A percentile compares a stretch with the other conserved stretches of the same genome.
These are phyloP conservation scores for Pichia occidentalis DNA, from an alignment of 805 yeast genomes.

Conservation along the genomic window DNA sequence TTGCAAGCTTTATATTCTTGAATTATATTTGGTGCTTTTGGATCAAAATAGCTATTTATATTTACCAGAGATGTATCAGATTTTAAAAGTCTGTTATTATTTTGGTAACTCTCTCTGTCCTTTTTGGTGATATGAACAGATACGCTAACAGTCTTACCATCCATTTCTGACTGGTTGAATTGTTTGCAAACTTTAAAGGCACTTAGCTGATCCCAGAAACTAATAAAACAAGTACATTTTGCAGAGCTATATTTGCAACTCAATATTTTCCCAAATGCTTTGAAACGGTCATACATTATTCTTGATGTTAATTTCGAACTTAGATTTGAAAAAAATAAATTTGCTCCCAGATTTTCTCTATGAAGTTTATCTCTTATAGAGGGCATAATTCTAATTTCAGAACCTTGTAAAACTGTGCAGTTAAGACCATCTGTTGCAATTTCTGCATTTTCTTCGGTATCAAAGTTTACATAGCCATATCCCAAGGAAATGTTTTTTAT, in stretches of 20 bases:
- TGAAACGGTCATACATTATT: constrained; percentile 25
- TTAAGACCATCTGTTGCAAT: constrained; percentile 53
- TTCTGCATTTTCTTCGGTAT: constrained; percentile 43
- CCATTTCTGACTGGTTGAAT: constrained; percentile 20
- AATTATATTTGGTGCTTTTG: background rate
- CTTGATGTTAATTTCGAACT: constrained; percentile 31
- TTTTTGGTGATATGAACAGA: constrained; percentile 27
- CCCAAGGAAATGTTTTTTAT: constrained; percentile 53
- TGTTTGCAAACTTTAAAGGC: constrained; percentile 32
- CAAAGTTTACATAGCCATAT: constrained; percentile 67
- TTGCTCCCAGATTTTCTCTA: constrained; percentile 41
- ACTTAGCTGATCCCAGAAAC: constrained; percentile 33
- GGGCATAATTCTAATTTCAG: constrained; percentile 51
- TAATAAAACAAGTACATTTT: constrained; percentile 33
- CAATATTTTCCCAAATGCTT: constrained; percentile 23
- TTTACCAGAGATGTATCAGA: too few relatives aligned
- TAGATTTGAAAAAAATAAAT: constrained; percentile 43
- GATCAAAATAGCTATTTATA: background rate
- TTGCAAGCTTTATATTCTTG: too few relatives aligned
- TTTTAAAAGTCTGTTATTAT: too few relatives aligned
- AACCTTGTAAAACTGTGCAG: constrained; percentile 34
- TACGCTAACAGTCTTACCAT: constrained; percentile 22
- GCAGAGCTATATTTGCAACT: constrained; percentile 27
- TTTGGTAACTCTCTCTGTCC: constrained; percentile 21
- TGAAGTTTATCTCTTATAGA: constrained; percentile 38